A percentile compares a stretch with the other conserved stretches of the same genome.
These are phyloP conservation scores for Lipomyces yamanashiensis DNA, from an alignment of 805 yeast species.

Conservation along the genomic window DNA sequence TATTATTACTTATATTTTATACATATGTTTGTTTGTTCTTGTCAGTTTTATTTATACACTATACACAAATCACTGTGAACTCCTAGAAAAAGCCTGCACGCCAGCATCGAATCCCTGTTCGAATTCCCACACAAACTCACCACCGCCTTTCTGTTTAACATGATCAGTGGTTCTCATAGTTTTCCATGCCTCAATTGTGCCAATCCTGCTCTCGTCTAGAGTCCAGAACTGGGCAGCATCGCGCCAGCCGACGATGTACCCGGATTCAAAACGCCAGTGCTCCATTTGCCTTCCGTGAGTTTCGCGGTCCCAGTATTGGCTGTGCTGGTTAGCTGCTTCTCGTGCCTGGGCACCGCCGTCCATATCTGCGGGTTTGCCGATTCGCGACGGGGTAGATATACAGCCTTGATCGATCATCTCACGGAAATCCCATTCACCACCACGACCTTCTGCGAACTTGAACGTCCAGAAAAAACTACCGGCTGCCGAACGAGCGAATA, in stretches of 20 bases:
- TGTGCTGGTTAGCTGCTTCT: slow-evolving; percentile 54
- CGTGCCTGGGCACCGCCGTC: slow-evolving; percentile 46
- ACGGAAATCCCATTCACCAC: slow-evolving; percentile 95
- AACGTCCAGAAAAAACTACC: slow-evolving; percentile 92
- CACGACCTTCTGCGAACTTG: slow-evolving; percentile 84
- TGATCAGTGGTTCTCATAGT: slow-evolving; percentile 67
- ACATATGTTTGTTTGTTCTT: not conserved
- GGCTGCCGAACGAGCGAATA: slow-evolving; percentile 41
- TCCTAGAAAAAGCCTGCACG: slow-evolving; percentile 48
- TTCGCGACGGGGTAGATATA: slow-evolving; percentile 21
- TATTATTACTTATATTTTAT: not conserved
- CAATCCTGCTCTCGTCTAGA: slow-evolving; percentile 71
- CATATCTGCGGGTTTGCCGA: slow-evolving; percentile 41
- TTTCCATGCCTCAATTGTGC: slow-evolving; percentile 75
- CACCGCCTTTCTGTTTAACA: slow-evolving; percentile 56
- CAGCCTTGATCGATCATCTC: slow-evolving; percentile 61
- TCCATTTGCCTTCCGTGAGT: slow-evolving; percentile 68
- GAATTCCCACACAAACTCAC: slow-evolving; percentile 80
- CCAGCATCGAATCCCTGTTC: slow-evolving; percentile 83
- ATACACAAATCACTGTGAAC: slow-evolving; percentile 2
- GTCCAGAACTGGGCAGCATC: slow-evolving; percentile 73
- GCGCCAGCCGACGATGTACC: slow-evolving; percentile 73
- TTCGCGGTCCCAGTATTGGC: slow-evolving; percentile 67
- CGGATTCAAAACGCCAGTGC: slow-evolving; percentile 80
- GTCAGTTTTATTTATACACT: not conserved